These are phyloP conservation scores for Fusarium sororula DNA, from an alignment of 2,329 filamentous ascomycete genomes.

Conservation along the genomic window DNA sequence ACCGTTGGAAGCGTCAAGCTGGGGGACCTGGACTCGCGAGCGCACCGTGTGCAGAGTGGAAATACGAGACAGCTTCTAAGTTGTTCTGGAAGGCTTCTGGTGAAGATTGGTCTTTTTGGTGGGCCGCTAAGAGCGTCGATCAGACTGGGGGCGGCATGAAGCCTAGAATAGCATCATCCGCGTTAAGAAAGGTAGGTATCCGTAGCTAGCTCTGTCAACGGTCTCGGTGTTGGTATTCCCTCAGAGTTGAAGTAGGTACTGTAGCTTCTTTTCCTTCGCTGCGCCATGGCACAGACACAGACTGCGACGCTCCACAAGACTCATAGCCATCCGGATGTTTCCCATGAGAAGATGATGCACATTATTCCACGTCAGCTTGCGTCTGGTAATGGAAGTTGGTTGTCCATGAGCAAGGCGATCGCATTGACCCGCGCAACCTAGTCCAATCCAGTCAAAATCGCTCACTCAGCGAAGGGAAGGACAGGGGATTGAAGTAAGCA, in stretches of 20 bases:
- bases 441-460: neutral
- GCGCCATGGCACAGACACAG: constrained; percentile 32
- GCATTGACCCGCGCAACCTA: constrained; percentile 2
- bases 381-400: neutral
- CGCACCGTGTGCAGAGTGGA: constrained; percentile 11
- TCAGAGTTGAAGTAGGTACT: neutral
- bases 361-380: constrained; percentile 12
- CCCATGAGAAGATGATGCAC: constrained; percentile 11
- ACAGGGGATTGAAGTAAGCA: neutral
- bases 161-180: constrained; percentile 11
- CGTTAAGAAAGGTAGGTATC: neutral
- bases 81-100: constrained; percentile 42
- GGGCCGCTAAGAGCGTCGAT: constrained; percentile 18
- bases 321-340: constrained; percentile 17
- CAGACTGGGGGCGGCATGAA: constrained; percentile 6
- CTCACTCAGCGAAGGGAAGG: neutral
- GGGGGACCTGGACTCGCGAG: neutral
- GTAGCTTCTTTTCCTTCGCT: constrained; percentile 1
- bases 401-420: constrained; percentile 2
- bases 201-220: neutral
- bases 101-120: constrained; percentile 11
- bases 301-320: neutral
- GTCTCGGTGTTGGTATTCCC: constrained; percentile 17
- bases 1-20: constrained; percentile 1
- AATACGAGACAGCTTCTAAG: constrained; percentile 17